Conservation (phyloP, 345 rosid species). For the Barbarea vulgaris region DNA sequence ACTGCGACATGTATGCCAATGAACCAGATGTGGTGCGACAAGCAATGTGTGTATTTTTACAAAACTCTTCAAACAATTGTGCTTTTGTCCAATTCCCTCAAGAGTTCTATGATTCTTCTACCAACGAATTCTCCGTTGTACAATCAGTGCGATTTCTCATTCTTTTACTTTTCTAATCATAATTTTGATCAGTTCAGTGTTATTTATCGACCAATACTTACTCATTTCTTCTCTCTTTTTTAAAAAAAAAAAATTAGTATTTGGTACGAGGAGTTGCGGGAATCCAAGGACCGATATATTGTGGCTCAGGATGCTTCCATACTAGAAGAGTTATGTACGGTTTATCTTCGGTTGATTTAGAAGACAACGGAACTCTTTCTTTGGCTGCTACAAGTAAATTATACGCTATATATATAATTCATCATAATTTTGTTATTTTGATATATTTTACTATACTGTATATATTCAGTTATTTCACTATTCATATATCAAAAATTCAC, state of each 20-base stretch:
- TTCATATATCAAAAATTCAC: background rate
- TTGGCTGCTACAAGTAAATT: constrained; percentile 6
- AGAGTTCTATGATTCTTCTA: constrained; percentile 38
- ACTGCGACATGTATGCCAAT: constrained; percentile 63
- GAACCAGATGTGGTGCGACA: constrained; percentile 44
- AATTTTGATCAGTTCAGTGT: background rate
- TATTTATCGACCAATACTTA: background rate
- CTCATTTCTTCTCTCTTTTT: no score
- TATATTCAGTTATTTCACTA: background rate
- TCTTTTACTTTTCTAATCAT: background rate
- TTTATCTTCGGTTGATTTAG: constrained; percentile 30
- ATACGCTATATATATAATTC: no score
- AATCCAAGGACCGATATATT: background rate
- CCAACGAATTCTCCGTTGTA: background rate
- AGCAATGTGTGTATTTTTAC: constrained; percentile 53
- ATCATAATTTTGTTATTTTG: no score
- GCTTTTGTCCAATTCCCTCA: constrained; percentile 62
- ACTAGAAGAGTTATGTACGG: constrained; percentile 62
- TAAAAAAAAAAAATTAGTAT: no score
- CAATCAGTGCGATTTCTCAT: background rate
- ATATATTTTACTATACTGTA: no score
- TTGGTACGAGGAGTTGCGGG: background rate
- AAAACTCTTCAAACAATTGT: constrained; percentile 26
- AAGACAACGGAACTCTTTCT: constrained; percentile 5
- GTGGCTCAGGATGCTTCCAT: constrained; percentile 63